Conservation (phyloP, 2,329 filamentous ascomycete genomes). For the Pleoardoris graminearum region DNA sequence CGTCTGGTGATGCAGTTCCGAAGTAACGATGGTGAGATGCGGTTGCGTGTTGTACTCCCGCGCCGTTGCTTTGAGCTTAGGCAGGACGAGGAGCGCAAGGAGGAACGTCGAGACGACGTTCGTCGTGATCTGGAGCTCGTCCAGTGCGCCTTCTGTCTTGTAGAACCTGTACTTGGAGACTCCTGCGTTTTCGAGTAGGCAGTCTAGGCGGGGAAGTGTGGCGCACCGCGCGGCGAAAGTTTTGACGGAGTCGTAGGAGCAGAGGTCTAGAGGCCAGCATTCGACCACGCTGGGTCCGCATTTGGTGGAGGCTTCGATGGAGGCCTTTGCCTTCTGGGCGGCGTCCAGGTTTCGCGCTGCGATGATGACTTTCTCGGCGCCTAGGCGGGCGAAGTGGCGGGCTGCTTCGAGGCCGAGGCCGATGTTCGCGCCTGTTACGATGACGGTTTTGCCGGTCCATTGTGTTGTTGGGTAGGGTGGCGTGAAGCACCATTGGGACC, state of each 20-base stretch:
- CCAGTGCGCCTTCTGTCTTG: conserved; percentile 22
- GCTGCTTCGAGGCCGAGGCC: conserved; percentile 53
- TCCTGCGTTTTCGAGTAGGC: conserved; percentile 3
- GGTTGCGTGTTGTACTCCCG: conserved; percentile 24
- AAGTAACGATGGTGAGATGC: conserved; percentile 37
- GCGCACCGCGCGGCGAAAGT: conserved; percentile 33
- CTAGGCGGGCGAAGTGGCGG: conserved; percentile 46
- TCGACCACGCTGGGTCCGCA: conserved; percentile 36
- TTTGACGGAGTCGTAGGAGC: conserved; percentile 43
- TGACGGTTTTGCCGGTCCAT: conserved; percentile 43
- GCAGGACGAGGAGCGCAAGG: conserved; percentile 34
- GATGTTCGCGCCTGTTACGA: conserved; percentile 53
- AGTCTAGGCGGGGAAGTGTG: neutral
- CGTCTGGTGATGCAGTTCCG: conserved; percentile 35
- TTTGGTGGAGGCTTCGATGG: conserved; percentile 41
- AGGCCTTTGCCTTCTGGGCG: conserved; percentile 47
- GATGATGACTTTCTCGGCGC: conserved; percentile 49
- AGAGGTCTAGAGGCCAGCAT: conserved; percentile 52
- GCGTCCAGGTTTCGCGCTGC: conserved; percentile 48
- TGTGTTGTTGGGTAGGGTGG: conserved; percentile 31
- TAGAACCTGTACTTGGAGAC: neutral
- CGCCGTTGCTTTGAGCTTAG: conserved; percentile 31
- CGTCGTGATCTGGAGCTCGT: conserved; percentile 42
- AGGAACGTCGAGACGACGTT: conserved; percentile 48
- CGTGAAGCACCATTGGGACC: conserved; percentile 21